Base-by-base conservation (phyloP, 2,329 filamentous ascomycete genomes). In the Aspergillus sergii region DNA sequence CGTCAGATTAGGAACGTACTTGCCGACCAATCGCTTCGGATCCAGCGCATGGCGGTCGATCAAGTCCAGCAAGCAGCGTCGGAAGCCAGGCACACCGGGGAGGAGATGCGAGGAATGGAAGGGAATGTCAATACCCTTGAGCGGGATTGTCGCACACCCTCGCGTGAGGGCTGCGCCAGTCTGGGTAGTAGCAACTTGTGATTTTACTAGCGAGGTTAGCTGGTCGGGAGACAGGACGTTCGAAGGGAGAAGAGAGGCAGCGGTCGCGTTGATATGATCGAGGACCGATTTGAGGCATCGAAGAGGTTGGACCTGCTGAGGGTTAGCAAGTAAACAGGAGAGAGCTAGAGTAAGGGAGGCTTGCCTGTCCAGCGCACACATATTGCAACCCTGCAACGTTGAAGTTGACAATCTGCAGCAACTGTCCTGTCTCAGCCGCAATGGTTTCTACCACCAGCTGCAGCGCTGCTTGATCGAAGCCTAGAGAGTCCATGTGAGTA, bases 31-130 rank as follows among this genome's bases (percentile, higher is more conserved):
- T 86, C 98, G 98, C 78, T 92, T 91, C 7, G 95, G 95, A 78
- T 99, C 95, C 78, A 99, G 98, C 59, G 92, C 95, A 26, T 94
- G 97, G 88, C 96, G 97, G 86, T 98, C 93, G 84, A 99, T 98
- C 88, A 99, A 98, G 91, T 98, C 99, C 73, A 98, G 90, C 77
- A 99, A 81, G 88, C 99, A 99, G 54, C 90, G 94, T 70, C 95
- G 88, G 93, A 99, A 99, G 54, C 95, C 95, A 86, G 99, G 99
- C 79, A 99, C 95, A 73, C 96, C 95, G 46, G 93, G 97, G 61
- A 95, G 92, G 81, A 99, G 83, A 86, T 99, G 99, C 19, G 95
- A 99, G 72, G 91, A 95, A 86, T 99, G 95, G 92, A 99, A 99
- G 51, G 95, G 95, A 75, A 98, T 95, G 73, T 99, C 96, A 72